Evolutionary conservation across 2,329 filamentous ascomycete genomes (phyloP), one percentile per base, ranked within the genome.

Genomic region (Ophiocordyceps polyrhachis-furcata): DNA sequence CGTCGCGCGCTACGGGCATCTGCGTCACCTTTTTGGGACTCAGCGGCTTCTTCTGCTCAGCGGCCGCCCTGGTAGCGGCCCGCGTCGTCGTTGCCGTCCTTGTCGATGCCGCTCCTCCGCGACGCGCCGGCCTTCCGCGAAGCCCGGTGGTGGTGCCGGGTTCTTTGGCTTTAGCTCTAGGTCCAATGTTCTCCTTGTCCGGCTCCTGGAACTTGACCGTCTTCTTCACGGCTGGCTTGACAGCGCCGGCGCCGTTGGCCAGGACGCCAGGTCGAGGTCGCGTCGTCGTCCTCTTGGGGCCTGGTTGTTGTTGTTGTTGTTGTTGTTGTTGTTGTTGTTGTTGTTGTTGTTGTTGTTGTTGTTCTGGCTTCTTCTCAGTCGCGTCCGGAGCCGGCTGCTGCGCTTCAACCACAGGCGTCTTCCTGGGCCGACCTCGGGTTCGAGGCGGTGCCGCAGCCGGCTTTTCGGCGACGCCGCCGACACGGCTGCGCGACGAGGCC

Each of bases 11-110:
- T 48, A 64, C 51, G 43, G 67, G 63, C 51, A 79, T 63, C 61
- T 78, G 73, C 38, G 73, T 74, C 51, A 74, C 68, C 66, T 80
- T 81, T 65, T 73, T 79, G 61, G 74, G 75, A 60, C 74, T 79
- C 44, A 80, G 62, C 31, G 76, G 74, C 46, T 66, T 67, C 50
- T 67, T 68, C 38, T 63, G 57, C 15, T 17, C 42, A 6, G 21
- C 37, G 11, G 43, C 47, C 40, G 52, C 45, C 49, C 54, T 60
- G 48, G 61, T 53, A 45, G 57, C 55, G 15, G 60, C 56, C 45
- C 59, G 19, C 8, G 40, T 60, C 21, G 63, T 62, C 23, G 57
- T 55, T 51, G 60, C 58, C 44, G 55, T 55, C 41, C n/a, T 52
- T 29, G 32, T 37, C 32, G 32, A n/a, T n/a, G 41, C 52, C 52